phyloP scores from a whole-genome alignment of 2,329 filamentous ascomycete genomes.

The Pseudocercospora ulei region DNA sequence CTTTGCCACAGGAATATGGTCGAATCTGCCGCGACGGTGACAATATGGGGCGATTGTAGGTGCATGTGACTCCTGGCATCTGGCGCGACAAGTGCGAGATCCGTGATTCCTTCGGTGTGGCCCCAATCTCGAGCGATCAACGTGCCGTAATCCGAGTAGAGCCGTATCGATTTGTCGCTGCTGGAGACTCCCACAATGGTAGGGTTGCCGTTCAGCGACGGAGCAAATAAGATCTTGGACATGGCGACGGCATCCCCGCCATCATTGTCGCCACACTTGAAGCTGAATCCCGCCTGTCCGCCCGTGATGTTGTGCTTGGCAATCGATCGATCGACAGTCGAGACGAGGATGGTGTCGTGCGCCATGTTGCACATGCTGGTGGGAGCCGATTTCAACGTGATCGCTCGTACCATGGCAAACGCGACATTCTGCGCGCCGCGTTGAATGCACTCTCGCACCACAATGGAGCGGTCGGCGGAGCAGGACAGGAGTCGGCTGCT shows the following conservation, averaged over 20 bases:
- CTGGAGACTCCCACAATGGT: constrained; percentile 81
- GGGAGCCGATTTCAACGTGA: constrained; percentile 77
- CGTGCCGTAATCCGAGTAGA: constrained; percentile 73
- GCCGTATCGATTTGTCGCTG: constrained; percentile 85
- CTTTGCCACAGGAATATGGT: constrained; percentile 44
- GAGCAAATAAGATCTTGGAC: constrained; percentile 59
- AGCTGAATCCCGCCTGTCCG: constrained; percentile 60
- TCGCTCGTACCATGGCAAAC: constrained; percentile 64
- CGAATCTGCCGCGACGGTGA: constrained; percentile 44
- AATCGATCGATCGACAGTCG: constrained; percentile 54
- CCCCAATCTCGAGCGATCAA: constrained; percentile 87
- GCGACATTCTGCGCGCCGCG: constrained; percentile 58
- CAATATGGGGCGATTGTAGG: constrained; percentile 31
- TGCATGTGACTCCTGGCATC: constrained; percentile 36
- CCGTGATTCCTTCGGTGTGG: constrained; percentile 87
- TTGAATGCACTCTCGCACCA: constrained; percentile 67
- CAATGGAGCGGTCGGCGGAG: constrained; percentile 76
- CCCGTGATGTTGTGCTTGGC: constrained; percentile 47
- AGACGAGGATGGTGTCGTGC: constrained; percentile 49
- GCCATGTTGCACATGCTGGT: constrained; percentile 70
- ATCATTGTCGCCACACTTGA: constrained; percentile 74
- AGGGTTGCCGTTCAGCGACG: constrained; percentile 50
- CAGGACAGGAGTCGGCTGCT: constrained; percentile 63
- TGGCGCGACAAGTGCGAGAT: constrained; percentile 56
- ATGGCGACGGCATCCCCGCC: constrained; percentile 72